Evolutionary conservation across 2,329 filamentous ascomycete species (phyloP), one percentile per base, ranked within the genome.

Genomic region (Diaporthe nobilis): DNA sequence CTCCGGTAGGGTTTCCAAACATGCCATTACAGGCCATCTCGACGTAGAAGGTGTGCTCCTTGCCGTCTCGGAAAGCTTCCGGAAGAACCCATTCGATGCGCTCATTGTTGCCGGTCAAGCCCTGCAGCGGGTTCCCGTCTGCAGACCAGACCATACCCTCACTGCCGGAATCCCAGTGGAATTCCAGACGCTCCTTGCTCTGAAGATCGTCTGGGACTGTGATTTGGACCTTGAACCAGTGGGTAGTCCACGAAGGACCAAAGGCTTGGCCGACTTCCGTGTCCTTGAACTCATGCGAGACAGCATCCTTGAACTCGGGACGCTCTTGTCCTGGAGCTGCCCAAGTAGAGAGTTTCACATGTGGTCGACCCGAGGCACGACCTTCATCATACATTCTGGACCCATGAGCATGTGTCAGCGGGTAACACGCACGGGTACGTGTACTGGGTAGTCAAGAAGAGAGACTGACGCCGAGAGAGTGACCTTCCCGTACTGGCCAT

Each of bases 1-100:
- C 65, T 28, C 93, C 93, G 0, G 93, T 90, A 0, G 95, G 94
- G 83, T 98, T 98, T 80, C 97, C 97, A 85, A 98, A 98, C 96
- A 98, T 98, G 84, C 93, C 93, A 84, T 99, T 99, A 86, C 97
- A 98, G 28, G 97, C 97, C 94, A 98, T 98, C 86, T 99, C 97
- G 78, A 99, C 93, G 84, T 98, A 99, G 80, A 99, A 94, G 25
- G 90, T 92, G 83, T 98, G 96, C 81, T 95, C 91, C 82, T 96
- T 92, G 72, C 95, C 96, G 83, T 98, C 94, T 77, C 94, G 91
- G 86, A 94, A 98, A 22, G 88, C 87, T 70, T 94, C 88, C 12
- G 97, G 96, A 60, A 99, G 88, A 76, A 98, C 92, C 96, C 96
- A 99, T 85, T 98, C 95, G 22, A 93, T 90, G 72, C 97, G 91